Conservation (phyloP, 2,329 filamentous ascomycete genomes). For the Colletotrichum sp. region DNA sequence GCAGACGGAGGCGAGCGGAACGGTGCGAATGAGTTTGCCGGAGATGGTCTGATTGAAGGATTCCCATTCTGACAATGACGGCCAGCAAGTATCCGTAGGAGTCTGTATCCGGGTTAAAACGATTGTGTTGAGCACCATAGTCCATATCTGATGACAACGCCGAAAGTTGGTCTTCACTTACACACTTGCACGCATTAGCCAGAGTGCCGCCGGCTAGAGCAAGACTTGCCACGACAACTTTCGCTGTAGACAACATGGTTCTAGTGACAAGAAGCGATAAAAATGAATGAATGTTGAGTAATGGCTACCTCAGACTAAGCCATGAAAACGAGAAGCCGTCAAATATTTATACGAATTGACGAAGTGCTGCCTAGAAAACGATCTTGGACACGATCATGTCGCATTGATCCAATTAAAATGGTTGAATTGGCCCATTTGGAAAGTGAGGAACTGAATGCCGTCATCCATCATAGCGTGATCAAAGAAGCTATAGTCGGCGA, state of each 20-base stretch:
- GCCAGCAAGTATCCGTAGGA: constrained; percentile 46
- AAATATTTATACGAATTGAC: neutral
- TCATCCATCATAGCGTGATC: neutral
- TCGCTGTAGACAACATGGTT: neutral
- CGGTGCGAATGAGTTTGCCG: constrained; percentile 55
- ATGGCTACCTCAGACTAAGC: neutral
- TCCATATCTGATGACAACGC: neutral
- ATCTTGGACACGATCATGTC: neutral
- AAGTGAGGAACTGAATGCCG: neutral
- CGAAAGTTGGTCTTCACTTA: neutral
- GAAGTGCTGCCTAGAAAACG: fast-evolving
- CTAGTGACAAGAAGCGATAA: neutral
- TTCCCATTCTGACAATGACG: constrained; percentile 47
- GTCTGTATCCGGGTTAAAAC: constrained; percentile 13
- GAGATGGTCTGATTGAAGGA: constrained; percentile 55
- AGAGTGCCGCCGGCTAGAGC: neutral
- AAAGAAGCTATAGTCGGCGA: neutral
- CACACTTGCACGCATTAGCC: neutral
- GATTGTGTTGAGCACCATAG: neutral
- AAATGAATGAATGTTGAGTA: neutral
- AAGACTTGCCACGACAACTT: neutral
- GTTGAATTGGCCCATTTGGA: neutral
- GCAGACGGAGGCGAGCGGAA: constrained; percentile 52
- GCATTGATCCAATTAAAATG: neutral
- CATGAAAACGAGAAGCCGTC: neutral